Evolutionary conservation across 345 rosid genomes (phyloP).

Genomic region (Melaleuca quinquenervia): DNA sequence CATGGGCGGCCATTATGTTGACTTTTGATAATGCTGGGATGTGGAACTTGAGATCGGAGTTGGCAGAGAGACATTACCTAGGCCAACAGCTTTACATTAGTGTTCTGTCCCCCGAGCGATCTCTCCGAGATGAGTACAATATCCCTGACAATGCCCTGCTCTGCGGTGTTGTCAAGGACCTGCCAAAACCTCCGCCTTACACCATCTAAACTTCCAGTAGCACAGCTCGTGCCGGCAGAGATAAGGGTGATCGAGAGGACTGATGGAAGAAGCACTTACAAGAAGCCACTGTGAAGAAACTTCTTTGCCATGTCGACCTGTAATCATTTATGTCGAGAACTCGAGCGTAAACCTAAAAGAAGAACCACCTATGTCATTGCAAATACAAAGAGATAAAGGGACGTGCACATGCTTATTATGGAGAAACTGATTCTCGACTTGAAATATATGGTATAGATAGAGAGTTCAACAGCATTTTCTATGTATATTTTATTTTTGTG

Average conservation of each 20-base stretch:
- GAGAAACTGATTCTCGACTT: neutral
- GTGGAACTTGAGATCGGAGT: conserved; percentile 42
- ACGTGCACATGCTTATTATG: neutral
- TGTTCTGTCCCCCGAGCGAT: conserved; percentile 12
- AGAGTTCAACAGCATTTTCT: neutral
- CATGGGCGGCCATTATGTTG: conserved; percentile 37
- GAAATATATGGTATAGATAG: neutral
- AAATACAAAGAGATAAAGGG: neutral
- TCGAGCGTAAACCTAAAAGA: neutral
- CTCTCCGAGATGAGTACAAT: conserved; percentile 10
- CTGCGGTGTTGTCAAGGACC: conserved; percentile 1
- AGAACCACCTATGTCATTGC: neutral
- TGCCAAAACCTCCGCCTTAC: conserved; percentile 8
- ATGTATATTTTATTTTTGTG: too few relatives aligned
- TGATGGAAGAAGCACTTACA: neutral
- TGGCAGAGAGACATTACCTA: conserved; percentile 21
- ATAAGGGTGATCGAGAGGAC: neutral
- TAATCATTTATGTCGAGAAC: neutral
- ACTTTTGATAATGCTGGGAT: conserved; percentile 32
- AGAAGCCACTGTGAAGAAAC: neutral
- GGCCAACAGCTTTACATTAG: conserved; percentile 33
- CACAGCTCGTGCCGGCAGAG: neutral
- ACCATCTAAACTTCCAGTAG: neutral
- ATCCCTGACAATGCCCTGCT: conserved; percentile 4
- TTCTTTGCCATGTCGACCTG: neutral